Conservation (phyloP, 202 grass and related monocot genomes). For the Schoenoplectus tabernaemontani region DNA sequence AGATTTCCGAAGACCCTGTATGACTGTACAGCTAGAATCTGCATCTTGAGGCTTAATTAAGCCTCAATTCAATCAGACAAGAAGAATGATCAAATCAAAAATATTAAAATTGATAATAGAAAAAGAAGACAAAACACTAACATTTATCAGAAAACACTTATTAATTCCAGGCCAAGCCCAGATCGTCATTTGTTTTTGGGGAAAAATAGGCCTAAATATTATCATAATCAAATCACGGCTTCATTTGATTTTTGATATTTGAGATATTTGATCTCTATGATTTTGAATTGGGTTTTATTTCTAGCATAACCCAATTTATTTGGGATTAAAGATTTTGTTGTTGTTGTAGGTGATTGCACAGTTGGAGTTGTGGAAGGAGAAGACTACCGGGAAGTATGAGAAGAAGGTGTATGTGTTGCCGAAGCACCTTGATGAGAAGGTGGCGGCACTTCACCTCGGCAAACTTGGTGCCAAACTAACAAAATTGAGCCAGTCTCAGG, state of each 20-base stretch:
- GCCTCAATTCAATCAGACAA: neutral
- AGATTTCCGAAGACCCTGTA: too few relatives aligned
- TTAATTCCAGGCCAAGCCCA: neutral
- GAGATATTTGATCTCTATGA: too few relatives aligned
- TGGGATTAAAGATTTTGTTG: too few relatives aligned
- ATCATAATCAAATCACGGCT: neutral
- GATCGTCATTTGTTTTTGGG: neutral
- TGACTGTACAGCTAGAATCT: neutral
- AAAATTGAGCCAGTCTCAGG: constrained; percentile 30
- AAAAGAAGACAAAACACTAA: too few relatives aligned
- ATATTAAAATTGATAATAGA: neutral
- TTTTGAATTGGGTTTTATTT: too few relatives aligned
- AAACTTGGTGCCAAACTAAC: constrained; percentile 48
- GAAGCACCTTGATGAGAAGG: constrained; percentile 47
- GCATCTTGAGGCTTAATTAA: neutral
- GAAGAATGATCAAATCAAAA: too few relatives aligned
- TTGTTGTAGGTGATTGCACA: constrained; percentile 39
- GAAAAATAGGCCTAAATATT: neutral
- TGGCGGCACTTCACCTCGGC: constrained; percentile 37
- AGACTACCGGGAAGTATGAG: constrained; percentile 33
- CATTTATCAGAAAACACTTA: neutral
- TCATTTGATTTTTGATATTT: too few relatives aligned
- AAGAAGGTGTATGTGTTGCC: constrained; percentile 39
- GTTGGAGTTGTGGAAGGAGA: constrained; percentile 47
- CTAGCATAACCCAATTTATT: too few relatives aligned